A percentile compares a stretch with the other conserved stretches of the same genome.
phyloP scores from a whole-genome alignment of 2,329 filamentous ascomycete species.

The Neoarthrinium moseri region DNA sequence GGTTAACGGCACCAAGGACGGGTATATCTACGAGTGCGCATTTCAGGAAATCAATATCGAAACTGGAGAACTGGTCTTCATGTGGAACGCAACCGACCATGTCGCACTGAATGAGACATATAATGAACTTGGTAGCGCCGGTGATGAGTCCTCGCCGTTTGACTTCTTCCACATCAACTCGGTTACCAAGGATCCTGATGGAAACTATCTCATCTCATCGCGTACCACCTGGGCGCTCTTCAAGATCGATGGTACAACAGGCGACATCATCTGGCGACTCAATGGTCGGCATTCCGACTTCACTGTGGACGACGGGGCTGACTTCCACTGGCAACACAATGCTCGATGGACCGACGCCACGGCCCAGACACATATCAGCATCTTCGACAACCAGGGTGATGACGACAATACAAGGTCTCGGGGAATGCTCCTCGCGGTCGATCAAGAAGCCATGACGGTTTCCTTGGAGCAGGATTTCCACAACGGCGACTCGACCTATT shows the following conservation, averaged over 20 bases:
- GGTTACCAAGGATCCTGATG: slow-evolving; percentile 28
- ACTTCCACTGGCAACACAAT: slow-evolving; percentile 39
- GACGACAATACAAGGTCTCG: slow-evolving; percentile 27
- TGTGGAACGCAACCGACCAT: slow-evolving; percentile 18
- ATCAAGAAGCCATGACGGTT: slow-evolving; percentile 41
- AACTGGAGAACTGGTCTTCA: slow-evolving; percentile 18
- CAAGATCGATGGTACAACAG: slow-evolving; percentile 25
- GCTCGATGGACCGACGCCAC: slow-evolving; percentile 27
- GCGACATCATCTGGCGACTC: slow-evolving; percentile 34
- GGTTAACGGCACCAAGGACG: slow-evolving; percentile 15
- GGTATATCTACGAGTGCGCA: slow-evolving; percentile 16
- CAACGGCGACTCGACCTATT: slow-evolving; percentile 26
- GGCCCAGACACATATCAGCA: slow-evolving; percentile 22
- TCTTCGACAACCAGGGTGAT: slow-evolving; percentile 36
- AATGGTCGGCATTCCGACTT: slow-evolving; percentile 31
- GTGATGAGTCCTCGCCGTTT: slow-evolving; percentile 22
- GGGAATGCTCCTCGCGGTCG: slow-evolving; percentile 43
- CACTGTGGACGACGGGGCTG: slow-evolving; percentile 29
- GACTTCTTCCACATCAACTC: slow-evolving; percentile 40
- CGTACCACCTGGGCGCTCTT: slow-evolving; percentile 29
- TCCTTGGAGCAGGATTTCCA: slow-evolving; percentile 42
- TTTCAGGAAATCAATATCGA: slow-evolving; percentile 21
- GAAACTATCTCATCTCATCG: slow-evolving; percentile 35
- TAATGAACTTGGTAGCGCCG: slow-evolving; percentile 14
- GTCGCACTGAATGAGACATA: slow-evolving; percentile 12